Percentiles rank a stretch among this genome's conserved stretches.
These are phyloP conservation scores for Murraya koenigii DNA, from an alignment of 345 rosid genomes.

Conservation along the genomic window DNA sequence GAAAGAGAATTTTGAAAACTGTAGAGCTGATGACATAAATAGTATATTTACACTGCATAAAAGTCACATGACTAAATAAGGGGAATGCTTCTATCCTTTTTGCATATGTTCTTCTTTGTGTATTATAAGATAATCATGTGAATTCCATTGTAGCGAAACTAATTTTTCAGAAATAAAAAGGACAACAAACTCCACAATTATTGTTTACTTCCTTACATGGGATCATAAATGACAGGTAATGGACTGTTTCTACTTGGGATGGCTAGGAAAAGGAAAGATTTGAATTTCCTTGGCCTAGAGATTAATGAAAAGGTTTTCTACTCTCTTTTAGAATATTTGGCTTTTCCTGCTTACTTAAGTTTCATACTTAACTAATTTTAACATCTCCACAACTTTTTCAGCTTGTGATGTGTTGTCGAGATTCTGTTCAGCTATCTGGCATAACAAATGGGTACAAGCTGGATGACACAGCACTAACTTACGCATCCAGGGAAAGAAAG, in stretches of 20 bases:
- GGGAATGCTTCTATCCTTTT: background rate
- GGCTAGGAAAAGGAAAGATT: slow-evolving; percentile 49
- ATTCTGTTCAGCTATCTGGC: slow-evolving; percentile 39
- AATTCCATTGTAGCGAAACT: background rate
- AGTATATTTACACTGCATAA: background rate
- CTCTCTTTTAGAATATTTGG: background rate
- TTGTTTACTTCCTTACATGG: slow-evolving; percentile 2
- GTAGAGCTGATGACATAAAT: background rate
- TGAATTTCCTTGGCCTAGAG: slow-evolving; percentile 72
- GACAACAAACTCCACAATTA: background rate
- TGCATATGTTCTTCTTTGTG: background rate
- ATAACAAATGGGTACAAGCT: slow-evolving; percentile 48
- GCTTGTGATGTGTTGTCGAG: slow-evolving; percentile 51
- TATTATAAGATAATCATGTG: background rate
- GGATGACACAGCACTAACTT: background rate
- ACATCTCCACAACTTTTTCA: slow-evolving; percentile 22
- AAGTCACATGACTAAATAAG: background rate
- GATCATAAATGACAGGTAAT: slow-evolving; percentile 41
- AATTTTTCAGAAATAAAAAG: background rate
- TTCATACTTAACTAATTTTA: slow-evolving; percentile 7
- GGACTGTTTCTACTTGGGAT: slow-evolving; percentile 60
- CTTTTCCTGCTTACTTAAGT: slow-evolving; percentile 4
- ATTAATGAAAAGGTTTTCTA: slow-evolving; percentile 52
- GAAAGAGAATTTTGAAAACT: background rate
- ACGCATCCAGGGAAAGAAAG: background rate